Evolutionary conservation across 1,139 yeast species (phyloP), one percentile per base, ranked within the genome.

Genomic region (Petasospora rhodanensis): DNA sequence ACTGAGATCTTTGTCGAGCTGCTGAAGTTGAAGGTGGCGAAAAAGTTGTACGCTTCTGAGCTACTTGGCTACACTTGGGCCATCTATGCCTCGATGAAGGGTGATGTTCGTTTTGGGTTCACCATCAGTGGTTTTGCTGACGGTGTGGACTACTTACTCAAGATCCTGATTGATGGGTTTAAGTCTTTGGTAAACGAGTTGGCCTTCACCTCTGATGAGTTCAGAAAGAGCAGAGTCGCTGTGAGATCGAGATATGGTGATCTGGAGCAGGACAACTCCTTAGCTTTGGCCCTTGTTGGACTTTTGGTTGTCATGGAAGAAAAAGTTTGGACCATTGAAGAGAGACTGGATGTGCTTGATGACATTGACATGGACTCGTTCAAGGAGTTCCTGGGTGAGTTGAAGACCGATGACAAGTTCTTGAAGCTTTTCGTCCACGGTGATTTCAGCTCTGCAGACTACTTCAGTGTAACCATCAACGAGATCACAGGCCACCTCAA

Each of bases 331-430:
- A 48, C 66, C 1, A 34, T 75, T 4, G 70, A 72, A 19, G 72
- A 73, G 26, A 60, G 83, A 46, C 42, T 70, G 5, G 71, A 73
- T 34, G 68, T 77, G 4, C 59, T 80, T 41, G 82, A 78, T 49
- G 76, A 74, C 25, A 60, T 75, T 45, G 78, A 79, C 30, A 61
- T 68, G 19, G 67, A 69, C 32, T 25, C 56, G 2, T 53, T 62
- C 27, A 45, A 46, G 8, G 23, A 36, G 1, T 55, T 63, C 31
- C 56, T 54, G 29, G 35, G 39, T 0, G 10, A 27, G 0, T 55
- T 68, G 14, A 16, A 18, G 5, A 15, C 29, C 28, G 14, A 42
- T 41, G 6, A 37, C 1, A 64, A 61, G 33, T 65, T 65, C 39
- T 39, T 66, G 19, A 68, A 61, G 17, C 45, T 72, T 3, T 56